Percentiles rank a stretch among this genome's conserved stretches.
Evolutionary conservation across 768 basidiomycete genomes (phyloP).

Genomic region (Harrya chromipes): DNA sequence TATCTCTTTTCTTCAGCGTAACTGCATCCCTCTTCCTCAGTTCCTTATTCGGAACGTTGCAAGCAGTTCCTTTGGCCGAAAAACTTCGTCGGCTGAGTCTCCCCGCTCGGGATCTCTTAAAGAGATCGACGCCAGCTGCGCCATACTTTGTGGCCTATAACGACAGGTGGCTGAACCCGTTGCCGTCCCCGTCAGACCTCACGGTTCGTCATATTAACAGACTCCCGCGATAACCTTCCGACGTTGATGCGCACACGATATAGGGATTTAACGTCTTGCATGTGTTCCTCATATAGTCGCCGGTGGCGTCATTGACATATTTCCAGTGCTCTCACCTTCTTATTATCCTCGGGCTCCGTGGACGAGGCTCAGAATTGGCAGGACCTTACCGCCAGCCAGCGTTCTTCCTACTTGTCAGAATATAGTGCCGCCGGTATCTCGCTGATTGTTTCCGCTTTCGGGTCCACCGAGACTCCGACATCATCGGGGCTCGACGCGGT

Average conservation of each 20-base stretch:
- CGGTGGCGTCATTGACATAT: background rate
- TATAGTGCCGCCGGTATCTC: conserved; percentile 55
- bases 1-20: conserved; percentile 8
- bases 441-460: conserved; percentile 55
- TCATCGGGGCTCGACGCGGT: conserved; percentile 39
- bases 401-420: conserved; percentile 41
- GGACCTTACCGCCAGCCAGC: conserved; percentile 33
- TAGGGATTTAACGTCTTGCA: conserved; percentile 36
- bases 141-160: conserved; percentile 48
- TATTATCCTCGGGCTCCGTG: conserved; percentile 37
- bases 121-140: conserved; percentile 34
- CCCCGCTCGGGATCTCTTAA: conserved; percentile 19
- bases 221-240: background rate
- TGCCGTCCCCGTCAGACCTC: conserved; percentile 44
- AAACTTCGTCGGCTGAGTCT: conserved; percentile 23
- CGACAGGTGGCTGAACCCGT: conserved; percentile 41
- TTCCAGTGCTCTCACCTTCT: conserved; percentile 40
- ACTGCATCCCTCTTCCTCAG: background rate
- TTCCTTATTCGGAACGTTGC: conserved; percentile 6
- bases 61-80: conserved; percentile 20
- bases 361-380: conserved; percentile 49
- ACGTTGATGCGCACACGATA: background rate
- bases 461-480: conserved; percentile 42
- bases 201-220: conserved; percentile 28
- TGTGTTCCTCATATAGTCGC: background rate